These are phyloP conservation scores for Phytopythium vexans DNA, from an alignment of 352 stramenopile genomes.

Conservation along the genomic window DNA sequence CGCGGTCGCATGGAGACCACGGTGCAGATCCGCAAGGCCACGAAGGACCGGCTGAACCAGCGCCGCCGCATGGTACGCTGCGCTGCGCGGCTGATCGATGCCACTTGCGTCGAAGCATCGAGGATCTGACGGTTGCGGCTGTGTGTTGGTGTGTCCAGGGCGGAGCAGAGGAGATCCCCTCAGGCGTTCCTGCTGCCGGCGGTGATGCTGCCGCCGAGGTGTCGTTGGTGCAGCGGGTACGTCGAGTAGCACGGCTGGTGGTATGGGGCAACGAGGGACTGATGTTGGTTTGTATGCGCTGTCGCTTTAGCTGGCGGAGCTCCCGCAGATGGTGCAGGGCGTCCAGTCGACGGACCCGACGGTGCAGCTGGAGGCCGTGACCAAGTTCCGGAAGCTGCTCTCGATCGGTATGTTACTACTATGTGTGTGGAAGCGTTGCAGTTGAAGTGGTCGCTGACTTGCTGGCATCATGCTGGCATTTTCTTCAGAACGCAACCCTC, in stretches of 20 bases:
- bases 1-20: slow-evolving; percentile 74
- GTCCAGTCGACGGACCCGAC: slow-evolving; percentile 91
- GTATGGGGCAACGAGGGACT: slow-evolving; percentile 14
- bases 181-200: slow-evolving; percentile 20
- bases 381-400: slow-evolving; percentile 97
- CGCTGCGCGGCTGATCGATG: not conserved
- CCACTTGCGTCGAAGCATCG: not conserved
- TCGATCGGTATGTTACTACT: slow-evolving; percentile 86
- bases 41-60: slow-evolving; percentile 81
- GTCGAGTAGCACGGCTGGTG: not conserved
- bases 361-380: slow-evolving; percentile 95
- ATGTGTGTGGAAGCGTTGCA: too few species aligned
- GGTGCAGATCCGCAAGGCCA: slow-evolving; percentile 83
- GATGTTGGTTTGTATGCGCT: slow-evolving; percentile 1
- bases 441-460: too few species aligned
- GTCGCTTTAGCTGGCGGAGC: slow-evolving; percentile 84
- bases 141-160: slow-evolving; percentile 8
- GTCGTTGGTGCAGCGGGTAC: slow-evolving; percentile 55
- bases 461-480: slow-evolving; percentile 6
- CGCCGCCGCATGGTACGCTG: slow-evolving; percentile 60
- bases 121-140: not conserved
- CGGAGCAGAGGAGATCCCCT: slow-evolving; percentile 15
- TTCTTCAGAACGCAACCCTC: slow-evolving; percentile 94
- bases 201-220: slow-evolving; percentile 39
- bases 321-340: slow-evolving; percentile 93